Percentiles rank a stretch among this genome's conserved stretches.
Evolutionary conservation across 345 rosid genomes (phyloP).

Genomic region (Gossypium turneri): DNA sequence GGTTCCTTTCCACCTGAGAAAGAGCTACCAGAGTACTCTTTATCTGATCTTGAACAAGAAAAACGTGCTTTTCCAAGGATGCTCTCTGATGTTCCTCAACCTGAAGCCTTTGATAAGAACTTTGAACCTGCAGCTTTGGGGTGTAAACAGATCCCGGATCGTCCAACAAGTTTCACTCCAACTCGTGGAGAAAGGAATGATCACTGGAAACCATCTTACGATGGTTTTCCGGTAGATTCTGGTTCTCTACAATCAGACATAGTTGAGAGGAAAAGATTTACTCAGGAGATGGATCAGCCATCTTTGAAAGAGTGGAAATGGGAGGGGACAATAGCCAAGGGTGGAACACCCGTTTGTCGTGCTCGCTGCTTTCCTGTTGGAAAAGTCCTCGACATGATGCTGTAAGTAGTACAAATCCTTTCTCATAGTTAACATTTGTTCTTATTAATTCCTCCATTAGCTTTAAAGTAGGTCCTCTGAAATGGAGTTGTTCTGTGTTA

Average conservation of each 20-base stretch:
- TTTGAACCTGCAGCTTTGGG: slow-evolving; percentile 36
- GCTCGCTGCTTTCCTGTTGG: slow-evolving; percentile 96
- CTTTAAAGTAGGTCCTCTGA: neutral
- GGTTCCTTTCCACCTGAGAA: slow-evolving; percentile 55
- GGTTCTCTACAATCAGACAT: slow-evolving; percentile 36
- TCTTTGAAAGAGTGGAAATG: slow-evolving; percentile 87
- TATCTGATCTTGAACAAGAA: slow-evolving; percentile 56
- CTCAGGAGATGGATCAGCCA: slow-evolving; percentile 50
- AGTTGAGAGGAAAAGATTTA: slow-evolving; percentile 52
- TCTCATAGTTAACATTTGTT: neutral
- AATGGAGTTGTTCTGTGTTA: neutral
- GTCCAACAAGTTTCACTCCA: slow-evolving; percentile 24
- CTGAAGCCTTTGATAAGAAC: slow-evolving; percentile 43
- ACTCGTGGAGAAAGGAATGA: slow-evolving; percentile 46
- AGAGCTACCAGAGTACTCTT: slow-evolving; percentile 62
- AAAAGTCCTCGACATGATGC: slow-evolving; percentile 67
- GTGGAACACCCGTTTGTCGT: slow-evolving; percentile 84
- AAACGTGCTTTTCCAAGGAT: slow-evolving; percentile 40
- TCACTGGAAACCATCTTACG: slow-evolving; percentile 46
- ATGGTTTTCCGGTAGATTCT: slow-evolving; percentile 40
- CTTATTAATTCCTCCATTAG: neutral
- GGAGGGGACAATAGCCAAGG: slow-evolving; percentile 95
- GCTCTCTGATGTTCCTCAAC: slow-evolving; percentile 49
- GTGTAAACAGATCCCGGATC: slow-evolving; percentile 49
- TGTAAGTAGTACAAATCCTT: slow-evolving; percentile 50